Evolutionary conservation across 495 filamentous ascomycete genomes (phyloP).

Genomic region (Penicillium dipodomyicola): DNA sequence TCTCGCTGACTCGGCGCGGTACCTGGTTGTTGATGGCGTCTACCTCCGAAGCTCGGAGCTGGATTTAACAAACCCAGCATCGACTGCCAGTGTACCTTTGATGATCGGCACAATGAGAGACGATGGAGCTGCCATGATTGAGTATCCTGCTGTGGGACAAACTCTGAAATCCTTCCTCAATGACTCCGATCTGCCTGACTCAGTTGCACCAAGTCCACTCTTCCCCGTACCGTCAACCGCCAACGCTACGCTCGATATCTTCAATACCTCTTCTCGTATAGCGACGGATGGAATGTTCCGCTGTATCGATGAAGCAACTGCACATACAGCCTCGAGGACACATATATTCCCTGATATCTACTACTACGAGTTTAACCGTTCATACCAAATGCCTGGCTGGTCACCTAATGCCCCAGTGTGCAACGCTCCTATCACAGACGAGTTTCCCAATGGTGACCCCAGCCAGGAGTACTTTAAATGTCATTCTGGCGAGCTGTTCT

Average conservation of each 20-base stretch:
- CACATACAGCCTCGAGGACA: constrained; percentile 18
- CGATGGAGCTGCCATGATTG: constrained; percentile 28
- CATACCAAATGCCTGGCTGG: constrained; percentile 28
- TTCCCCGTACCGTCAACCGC: constrained; percentile 20
- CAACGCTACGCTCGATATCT: constrained; percentile 28
- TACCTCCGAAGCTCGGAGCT: constrained; percentile 18
- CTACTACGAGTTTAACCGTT: constrained; percentile 32
- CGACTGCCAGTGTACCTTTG: constrained; percentile 21
- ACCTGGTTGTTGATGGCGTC: constrained; percentile 24
- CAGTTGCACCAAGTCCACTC: constrained; percentile 10
- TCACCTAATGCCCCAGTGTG: constrained; percentile 28
- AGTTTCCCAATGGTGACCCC: constrained; percentile 24
- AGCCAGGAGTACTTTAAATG: constrained; percentile 31
- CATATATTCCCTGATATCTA: constrained; percentile 24
- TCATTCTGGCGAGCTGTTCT: constrained; percentile 29
- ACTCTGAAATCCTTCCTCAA: constrained; percentile 16
- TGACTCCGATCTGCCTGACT: constrained; percentile 10
- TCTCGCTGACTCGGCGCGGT: constrained; percentile 17
- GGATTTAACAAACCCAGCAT: constrained; percentile 9
- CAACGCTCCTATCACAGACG: constrained; percentile 22
- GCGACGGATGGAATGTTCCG: constrained; percentile 31
- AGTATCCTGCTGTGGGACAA: constrained; percentile 17
- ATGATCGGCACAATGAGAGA: constrained; percentile 25
- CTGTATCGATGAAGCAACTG: constrained; percentile 30
- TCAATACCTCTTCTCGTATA: constrained; percentile 26